These are phyloP conservation scores for Aspergillus sp. DNA, from an alignment of 2,329 filamentous ascomycete genomes.

Conservation along the genomic window DNA sequence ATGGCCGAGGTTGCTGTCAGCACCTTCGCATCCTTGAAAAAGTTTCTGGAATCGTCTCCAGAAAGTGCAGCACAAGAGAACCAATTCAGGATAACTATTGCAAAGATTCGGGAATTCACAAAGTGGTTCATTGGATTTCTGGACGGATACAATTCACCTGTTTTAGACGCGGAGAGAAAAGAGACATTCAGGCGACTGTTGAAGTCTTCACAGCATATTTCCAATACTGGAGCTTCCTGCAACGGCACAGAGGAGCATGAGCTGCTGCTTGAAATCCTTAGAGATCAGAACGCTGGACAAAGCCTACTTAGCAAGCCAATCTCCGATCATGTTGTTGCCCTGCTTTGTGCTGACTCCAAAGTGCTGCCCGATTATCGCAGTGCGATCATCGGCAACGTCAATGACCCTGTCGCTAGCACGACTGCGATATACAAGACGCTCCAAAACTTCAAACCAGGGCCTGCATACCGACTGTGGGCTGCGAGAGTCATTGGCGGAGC, in stretches of 20 bases:
- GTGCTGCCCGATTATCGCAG: constrained; percentile 50
- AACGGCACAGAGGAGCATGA: constrained; percentile 68
- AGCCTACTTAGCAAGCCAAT: constrained; percentile 66
- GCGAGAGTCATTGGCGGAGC: constrained; percentile 76
- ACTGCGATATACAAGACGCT: constrained; percentile 72
- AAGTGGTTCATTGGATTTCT: constrained; percentile 70
- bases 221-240: constrained; percentile 61
- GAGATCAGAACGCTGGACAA: constrained; percentile 58
- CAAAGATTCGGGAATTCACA: constrained; percentile 68
- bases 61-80: constrained; percentile 78
- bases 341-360: constrained; percentile 67
- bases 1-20: constrained; percentile 74
- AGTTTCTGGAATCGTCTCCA: constrained; percentile 67
- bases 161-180: constrained; percentile 44
- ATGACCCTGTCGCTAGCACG: constrained; percentile 55
- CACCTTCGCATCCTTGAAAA: constrained; percentile 68
- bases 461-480: constrained; percentile 75
- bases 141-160: constrained; percentile 51
- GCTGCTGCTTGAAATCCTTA: constrained; percentile 70
- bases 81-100: constrained; percentile 70
- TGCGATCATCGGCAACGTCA: constrained; percentile 65
- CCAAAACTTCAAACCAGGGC: constrained; percentile 54
- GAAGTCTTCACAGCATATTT: constrained; percentile 60
- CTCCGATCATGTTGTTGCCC: constrained; percentile 39
- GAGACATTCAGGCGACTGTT: constrained; percentile 61